phyloP scores from a whole-genome alignment of 1,284 basidiomycete genomes.

The Ceratobasidium sp. region DNA sequence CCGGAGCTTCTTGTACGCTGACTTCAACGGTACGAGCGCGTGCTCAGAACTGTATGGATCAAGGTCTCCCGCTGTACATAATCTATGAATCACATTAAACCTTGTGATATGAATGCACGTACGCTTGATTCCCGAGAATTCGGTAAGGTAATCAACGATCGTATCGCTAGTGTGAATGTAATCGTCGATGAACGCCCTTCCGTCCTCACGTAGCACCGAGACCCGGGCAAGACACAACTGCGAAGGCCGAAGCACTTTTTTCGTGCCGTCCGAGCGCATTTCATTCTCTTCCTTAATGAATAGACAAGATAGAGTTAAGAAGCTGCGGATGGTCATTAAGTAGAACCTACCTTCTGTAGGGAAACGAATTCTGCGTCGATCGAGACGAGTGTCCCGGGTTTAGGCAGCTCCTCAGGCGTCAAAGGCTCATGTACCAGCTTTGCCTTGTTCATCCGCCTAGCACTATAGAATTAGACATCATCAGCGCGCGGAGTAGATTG shows the following conservation, averaged over 20 bases:
- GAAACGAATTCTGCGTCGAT: conserved; percentile 99
- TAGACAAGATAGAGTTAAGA: conserved; percentile 33
- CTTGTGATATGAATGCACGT: conserved; percentile 53
- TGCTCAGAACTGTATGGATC: conserved; percentile 86
- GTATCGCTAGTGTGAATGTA: conserved; percentile 96
- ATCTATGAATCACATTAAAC: not conserved
- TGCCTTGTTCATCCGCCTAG: conserved; percentile 58
- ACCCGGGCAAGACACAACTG: conserved; percentile 94
- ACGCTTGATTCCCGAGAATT: conserved; percentile 97
- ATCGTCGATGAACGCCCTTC: conserved; percentile 96
- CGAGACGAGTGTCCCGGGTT: conserved; percentile 87
- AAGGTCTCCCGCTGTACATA: conserved; percentile 84
- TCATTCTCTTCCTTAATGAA: conserved; percentile 87
- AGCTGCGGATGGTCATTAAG: not conserved
- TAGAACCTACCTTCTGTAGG: conserved; percentile 82
- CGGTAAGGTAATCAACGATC: conserved; percentile 96
- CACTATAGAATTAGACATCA: conserved; percentile 21
- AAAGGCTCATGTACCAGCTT: conserved; percentile 78
- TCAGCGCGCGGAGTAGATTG: not conserved
- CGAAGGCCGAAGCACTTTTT: conserved; percentile 91
- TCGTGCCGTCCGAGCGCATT: conserved; percentile 93
- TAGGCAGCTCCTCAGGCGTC: conserved; percentile 81
- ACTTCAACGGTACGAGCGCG: conserved; percentile 93
- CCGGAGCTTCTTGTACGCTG: conserved; percentile 98
- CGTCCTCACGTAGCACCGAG: conserved; percentile 90